These are phyloP conservation scores for Boletus bicolor DNA, from an alignment of 768 basidiomycete species.

Conservation along the genomic window DNA sequence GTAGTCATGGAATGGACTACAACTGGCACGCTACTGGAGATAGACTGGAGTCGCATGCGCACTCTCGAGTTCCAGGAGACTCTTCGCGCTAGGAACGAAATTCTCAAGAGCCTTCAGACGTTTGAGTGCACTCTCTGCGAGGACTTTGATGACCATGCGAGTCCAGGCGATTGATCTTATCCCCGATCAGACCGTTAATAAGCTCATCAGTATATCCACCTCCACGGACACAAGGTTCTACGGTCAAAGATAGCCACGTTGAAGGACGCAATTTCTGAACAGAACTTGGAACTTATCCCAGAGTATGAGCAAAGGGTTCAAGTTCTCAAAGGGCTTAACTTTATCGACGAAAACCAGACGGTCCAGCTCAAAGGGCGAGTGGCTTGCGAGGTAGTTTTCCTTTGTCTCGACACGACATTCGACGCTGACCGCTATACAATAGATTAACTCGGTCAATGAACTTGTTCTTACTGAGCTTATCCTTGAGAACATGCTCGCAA, in stretches of 20 bases:
- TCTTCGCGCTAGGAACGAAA: constrained; percentile 54
- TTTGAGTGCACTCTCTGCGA: constrained; percentile 57
- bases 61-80: constrained; percentile 90
- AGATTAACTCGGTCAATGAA: constrained; percentile 99
- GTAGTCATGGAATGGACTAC: constrained; percentile 57
- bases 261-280: constrained; percentile 87
- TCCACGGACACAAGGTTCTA: constrained; percentile 76
- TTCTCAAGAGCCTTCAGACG: constrained; percentile 41
- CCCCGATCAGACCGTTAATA: constrained; percentile 7
- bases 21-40: constrained; percentile 57
- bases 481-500: constrained; percentile 88
- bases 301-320: constrained; percentile 95
- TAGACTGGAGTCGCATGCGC: constrained; percentile 80
- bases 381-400: constrained; percentile 79
- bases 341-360: constrained; percentile 94
- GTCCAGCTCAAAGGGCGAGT: constrained; percentile 95
- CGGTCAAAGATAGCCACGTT: constrained; percentile 71
- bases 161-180: constrained; percentile 28
- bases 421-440: constrained; percentile 6
- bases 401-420: background rate
- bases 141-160: constrained; percentile 73
- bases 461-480: constrained; percentile 96
- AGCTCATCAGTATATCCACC: constrained; percentile 57
- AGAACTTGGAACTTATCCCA: constrained; percentile 93
- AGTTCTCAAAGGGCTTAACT: constrained; percentile 86